Evolutionary conservation across 768 basidiomycete species (phyloP).

Genomic region (Heimioporus sp.): DNA sequence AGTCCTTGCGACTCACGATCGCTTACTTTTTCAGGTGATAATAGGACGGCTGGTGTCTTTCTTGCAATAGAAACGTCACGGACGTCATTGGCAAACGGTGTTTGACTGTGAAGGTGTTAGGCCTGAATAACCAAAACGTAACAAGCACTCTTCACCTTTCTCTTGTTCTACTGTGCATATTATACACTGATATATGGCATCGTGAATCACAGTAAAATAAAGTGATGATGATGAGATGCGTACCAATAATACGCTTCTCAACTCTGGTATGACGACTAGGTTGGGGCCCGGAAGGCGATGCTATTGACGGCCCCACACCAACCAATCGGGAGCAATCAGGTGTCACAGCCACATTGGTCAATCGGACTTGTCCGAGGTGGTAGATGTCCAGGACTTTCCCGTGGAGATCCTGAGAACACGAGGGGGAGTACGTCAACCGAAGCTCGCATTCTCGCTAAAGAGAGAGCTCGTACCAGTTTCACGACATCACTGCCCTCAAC

Average conservation of each 20-base stretch:
- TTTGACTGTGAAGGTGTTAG: conserved; percentile 39
- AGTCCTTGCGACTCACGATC: conserved; percentile 4
- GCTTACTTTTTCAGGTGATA: conserved; percentile 33
- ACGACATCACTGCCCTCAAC: conserved; percentile 48
- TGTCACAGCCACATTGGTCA: conserved; percentile 52
- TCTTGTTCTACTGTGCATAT: conserved; percentile 40
- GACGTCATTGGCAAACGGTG: conserved; percentile 54
- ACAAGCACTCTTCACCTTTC: conserved; percentile 39
- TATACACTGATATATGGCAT: conserved; percentile 39
- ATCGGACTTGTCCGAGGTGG: conserved; percentile 42
- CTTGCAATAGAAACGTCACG: conserved; percentile 50
- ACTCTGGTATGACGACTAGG: conserved; percentile 48
- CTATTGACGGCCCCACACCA: conserved; percentile 47
- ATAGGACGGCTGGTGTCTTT: conserved; percentile 42
- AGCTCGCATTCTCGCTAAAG: conserved; percentile 4
- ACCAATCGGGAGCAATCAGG: conserved; percentile 46
- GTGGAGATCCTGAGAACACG: conserved; percentile 37
- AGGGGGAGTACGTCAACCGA: conserved; percentile 15
- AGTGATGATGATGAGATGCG: conserved; percentile 10
- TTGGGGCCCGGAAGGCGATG: conserved; percentile 41
- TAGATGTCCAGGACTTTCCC: conserved; percentile 45
- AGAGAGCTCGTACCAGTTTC: conserved; percentile 38
- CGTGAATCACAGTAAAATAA: conserved; percentile 1
- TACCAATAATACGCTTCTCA: conserved; percentile 55
- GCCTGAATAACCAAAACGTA: not conserved